Percentiles rank a stretch among this genome's conserved stretches.
Evolutionary conservation across 768 basidiomycete genomes (phyloP).

Genomic region (Suillus placidus): DNA sequence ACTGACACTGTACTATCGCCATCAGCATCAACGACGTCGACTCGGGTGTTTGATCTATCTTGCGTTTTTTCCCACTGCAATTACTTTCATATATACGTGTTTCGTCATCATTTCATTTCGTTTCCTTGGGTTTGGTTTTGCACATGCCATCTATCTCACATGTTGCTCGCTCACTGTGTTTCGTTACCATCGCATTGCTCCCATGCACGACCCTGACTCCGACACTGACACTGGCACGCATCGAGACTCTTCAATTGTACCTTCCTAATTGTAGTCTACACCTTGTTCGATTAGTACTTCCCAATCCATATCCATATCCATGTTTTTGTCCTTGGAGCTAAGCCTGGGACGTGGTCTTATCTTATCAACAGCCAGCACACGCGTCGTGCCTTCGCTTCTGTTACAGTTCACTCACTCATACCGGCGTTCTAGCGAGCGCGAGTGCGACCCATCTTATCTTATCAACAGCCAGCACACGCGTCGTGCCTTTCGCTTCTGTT

Average conservation of each 20-base stretch:
- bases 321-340: not conserved
- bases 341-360: not conserved
- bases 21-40: not conserved
- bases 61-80: not conserved
- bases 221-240: not conserved
- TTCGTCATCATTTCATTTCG: not conserved
- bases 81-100: not conserved
- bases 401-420: too few relatives aligned
- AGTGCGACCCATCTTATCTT: too few relatives aligned
- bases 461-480: too few relatives aligned
- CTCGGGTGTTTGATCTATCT: not conserved
- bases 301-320: not conserved
- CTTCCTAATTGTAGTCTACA: not conserved
- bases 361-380: too few relatives aligned
- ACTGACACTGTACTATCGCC: slow-evolving; percentile 10
- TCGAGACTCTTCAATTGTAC: not conserved
- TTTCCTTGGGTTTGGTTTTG: not conserved
- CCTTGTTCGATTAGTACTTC: not conserved
- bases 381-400: too few relatives aligned
- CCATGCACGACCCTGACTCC: not conserved
- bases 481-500: too few relatives aligned
- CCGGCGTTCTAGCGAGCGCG: too few relatives aligned
- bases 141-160: not conserved
- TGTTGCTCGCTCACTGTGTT: not conserved
- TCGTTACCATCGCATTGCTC: not conserved